A percentile compares a stretch with the other conserved stretches of the same genome.
Evolutionary conservation across 352 stramenopile genomes (phyloP).

Genomic region (Thalassiosira oceanica): DNA sequence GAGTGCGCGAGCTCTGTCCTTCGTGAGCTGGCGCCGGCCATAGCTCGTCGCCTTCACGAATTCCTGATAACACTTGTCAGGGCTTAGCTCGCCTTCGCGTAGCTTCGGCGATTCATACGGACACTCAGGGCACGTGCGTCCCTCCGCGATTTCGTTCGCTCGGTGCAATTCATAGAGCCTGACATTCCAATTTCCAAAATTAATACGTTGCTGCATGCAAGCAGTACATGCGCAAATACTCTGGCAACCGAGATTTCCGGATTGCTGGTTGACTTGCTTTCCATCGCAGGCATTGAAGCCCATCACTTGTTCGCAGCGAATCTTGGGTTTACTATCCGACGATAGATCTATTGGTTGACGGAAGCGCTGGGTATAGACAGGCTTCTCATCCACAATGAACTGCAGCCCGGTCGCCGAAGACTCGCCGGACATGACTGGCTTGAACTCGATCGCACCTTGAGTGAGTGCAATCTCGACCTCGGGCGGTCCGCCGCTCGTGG

Average conservation of each 20-base stretch:
- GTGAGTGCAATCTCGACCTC: too few species aligned
- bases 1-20: neutral
- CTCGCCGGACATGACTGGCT: too few species aligned
- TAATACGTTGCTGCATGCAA: neutral
- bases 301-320: conserved; percentile 8
- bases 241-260: neutral
- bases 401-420: conserved; percentile 2
- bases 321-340: too few species aligned
- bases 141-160: neutral
- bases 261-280: neutral
- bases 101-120: neutral
- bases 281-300: conserved; percentile 1
- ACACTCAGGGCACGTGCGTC: neutral
- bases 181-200: conserved; percentile 10
- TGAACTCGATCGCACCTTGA: too few species aligned
- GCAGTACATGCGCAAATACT: conserved; percentile 1
- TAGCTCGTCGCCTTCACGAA: conserved; percentile 3
- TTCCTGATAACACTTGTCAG: neutral
- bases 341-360: conserved; percentile 1
- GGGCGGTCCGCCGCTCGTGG: too few species aligned
- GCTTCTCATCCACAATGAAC: neutral
- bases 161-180: neutral
- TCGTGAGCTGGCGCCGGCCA: neutral
- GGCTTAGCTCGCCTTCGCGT: neutral
- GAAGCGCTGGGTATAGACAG: conserved; percentile 1